Evolutionary conservation across 2,329 filamentous ascomycete species (phyloP), one percentile per base, ranked within the genome.

Genomic region (Paramyrothecium roridum): DNA sequence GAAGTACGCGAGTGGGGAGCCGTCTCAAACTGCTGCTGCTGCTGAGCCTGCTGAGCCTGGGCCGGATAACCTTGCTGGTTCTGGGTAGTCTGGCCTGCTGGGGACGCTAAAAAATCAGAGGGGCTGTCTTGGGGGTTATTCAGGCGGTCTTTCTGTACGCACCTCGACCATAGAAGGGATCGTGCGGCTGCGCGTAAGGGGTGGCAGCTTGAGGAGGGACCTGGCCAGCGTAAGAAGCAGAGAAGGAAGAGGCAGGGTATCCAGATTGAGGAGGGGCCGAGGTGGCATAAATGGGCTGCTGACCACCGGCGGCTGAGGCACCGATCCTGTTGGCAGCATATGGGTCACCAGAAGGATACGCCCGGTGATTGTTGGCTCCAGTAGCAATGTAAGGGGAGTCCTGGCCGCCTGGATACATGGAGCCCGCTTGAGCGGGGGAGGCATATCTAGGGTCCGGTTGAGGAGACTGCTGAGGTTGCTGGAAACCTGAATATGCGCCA

Each of bases 151-250:
- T 63, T 61, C 67, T 59, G 73, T 81, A 86, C 80, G 79, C 79
- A 82, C 83, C 82, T 77, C 83, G 83, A 74, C 81, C 81, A 62
- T 80, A 83, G 60, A 79, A 78, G 48, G 81, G 73, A 68, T 84
- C 82, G 67, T 74, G 67, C 57, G 80, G 75, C 64, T 80, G 80
- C 52, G 69, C 63, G 58, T 75, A 75, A 43, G 37, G 37, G 37
- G 37, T 43, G 16, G 37, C 26, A 37, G 72, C 26, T 40, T 51
- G 65, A 57, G 66, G 56, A 56, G 75, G 68, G 63, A 69, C 70
- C 63, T 76, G 66, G 64, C 59, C 62, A 62, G 68, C 64, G 56
- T 74, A 70, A 51, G 67, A 67, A 51, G 71, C 73, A 33, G 65
- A 58, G 22, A 63, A 63, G 34, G 67, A 57, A 52, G 66, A 54